Evolutionary conservation across 768 basidiomycete species (phyloP), one percentile per base, ranked within the genome.

Genomic region (Lactarius sanguifluus): DNA sequence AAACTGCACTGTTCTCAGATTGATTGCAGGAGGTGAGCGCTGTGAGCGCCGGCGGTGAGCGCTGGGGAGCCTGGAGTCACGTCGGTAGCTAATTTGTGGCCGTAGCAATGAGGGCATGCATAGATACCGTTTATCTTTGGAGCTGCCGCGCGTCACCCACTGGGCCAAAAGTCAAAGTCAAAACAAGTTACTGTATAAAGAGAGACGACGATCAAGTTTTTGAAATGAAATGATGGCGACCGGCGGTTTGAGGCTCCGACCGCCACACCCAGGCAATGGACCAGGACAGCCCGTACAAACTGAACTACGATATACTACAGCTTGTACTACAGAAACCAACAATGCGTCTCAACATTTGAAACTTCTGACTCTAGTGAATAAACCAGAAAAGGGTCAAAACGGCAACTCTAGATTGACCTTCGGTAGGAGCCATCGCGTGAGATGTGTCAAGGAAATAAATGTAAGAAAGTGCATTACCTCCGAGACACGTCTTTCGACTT

Each of bases 401-500:
- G 40, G 55, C 38, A 55, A 40, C 13, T 45, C 13, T n/a, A 63
- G 41, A 32, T 12, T 12, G 23, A 63, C 62, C 62, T 63, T 18
- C 30, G n/a, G 13, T 25, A 10, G 43, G 9, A n/a, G 20, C 10
- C 30, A 52, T 15, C 56, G 30, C 18, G 32, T 54, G 20, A n/a
- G 45, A 28, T 10, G 23, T 36, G 34, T 36, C 43, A 57, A 34
- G 20, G 40, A 20, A 12, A 32, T 36, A n/a, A n/a, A 63, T 23
- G 13, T 6, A 36, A 47, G 43, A 36, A 57, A 40, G 8, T 28
- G 28, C 15, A 32, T 57, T 36, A 64, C 62, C 20, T 36, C 18
- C 1, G 62, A 45, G 32, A 64, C 43, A n/a, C 55, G 30, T 25
- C n/a, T 43, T 6, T 64, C 62, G 16, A 64, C 23, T 23, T 64